A percentile compares a stretch with the other conserved stretches of the same genome.
Evolutionary conservation across 306 rosid genomes (phyloP).

Genomic region (Rosa persica): DNA sequence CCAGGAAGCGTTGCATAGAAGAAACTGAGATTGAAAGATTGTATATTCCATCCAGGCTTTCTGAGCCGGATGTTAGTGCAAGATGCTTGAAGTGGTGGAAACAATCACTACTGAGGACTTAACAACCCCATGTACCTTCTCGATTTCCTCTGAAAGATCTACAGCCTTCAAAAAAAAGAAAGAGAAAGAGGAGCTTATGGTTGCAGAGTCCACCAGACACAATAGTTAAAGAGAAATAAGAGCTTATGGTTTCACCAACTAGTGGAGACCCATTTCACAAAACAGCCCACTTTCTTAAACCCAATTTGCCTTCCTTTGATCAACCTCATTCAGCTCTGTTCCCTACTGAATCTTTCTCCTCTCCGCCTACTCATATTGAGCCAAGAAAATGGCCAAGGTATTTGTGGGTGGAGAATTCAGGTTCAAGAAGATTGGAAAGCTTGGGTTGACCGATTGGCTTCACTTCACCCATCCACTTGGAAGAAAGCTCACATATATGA

Average conservation of each 20-base stretch:
- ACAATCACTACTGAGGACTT: no score
- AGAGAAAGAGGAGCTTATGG: no score
- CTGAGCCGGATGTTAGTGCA: no score
- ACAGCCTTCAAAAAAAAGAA: no score
- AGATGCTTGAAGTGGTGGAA: no score
- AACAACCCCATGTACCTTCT: no score
- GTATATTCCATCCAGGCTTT: no score
- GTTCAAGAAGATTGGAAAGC: slow-evolving; percentile 19
- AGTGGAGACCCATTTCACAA: slow-evolving; percentile 36
- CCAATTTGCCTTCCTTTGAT: slow-evolving; percentile 10
- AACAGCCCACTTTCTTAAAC: slow-evolving; percentile 41
- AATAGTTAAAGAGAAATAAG: slow-evolving; percentile 28
- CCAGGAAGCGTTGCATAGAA: no score
- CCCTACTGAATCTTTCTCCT: not conserved
- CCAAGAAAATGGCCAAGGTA: slow-evolving; percentile 19
- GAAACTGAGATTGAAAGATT: no score
- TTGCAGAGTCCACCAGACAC: no score
- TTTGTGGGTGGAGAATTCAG: slow-evolving; percentile 27
- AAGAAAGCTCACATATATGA: slow-evolving; percentile 44
- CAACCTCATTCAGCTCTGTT: not conserved
- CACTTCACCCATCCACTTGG: slow-evolving; percentile 38
- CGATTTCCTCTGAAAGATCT: no score
- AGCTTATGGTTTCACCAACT: slow-evolving; percentile 41
- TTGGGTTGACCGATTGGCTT: slow-evolving; percentile 39
- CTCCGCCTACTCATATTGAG: not conserved